These are phyloP conservation scores for Chlorella sp. DNA, from an alignment of 139 green algal species.

Conservation along the genomic window DNA sequence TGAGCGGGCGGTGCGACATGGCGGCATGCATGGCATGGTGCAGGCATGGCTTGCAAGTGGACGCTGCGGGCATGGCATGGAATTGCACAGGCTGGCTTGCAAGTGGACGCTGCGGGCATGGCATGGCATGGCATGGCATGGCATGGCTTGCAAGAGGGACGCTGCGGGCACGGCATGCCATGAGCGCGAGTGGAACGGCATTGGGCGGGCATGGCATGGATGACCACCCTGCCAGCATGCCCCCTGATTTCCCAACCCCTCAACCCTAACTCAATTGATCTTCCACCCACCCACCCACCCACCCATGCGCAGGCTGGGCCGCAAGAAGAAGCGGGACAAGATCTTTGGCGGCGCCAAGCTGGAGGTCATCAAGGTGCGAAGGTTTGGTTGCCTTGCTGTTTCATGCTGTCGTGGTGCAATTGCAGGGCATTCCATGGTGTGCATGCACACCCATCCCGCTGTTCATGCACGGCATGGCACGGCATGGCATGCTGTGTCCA, in stretches of 20 bases:
- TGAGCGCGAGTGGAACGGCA: no score
- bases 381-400: neutral
- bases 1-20: neutral
- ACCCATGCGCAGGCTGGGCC: conserved; percentile 26
- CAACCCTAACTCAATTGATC: no score
- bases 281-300: neutral
- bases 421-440: no score
- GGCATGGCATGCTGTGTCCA: neutral
- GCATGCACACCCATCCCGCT: no score
- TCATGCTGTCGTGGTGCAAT: no score
- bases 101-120: neutral
- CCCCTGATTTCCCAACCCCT: no score
- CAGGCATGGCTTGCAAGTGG: neutral
- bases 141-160: no score
- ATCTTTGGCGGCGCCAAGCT: conserved; percentile 72
- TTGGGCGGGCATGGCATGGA: no score
- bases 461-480: no score
- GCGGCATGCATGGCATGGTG: neutral
- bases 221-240: no score
- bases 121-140: neutral
- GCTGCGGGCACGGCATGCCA: no score
- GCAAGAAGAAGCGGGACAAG: conserved; percentile 54
- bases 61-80: neutral
- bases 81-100: neutral
- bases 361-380: conserved; percentile 51